A percentile compares a stretch with the other conserved stretches of the same genome.
phyloP scores from a whole-genome alignment of 768 basidiomycete genomes.

The Rhodocollybia butyracea region DNA sequence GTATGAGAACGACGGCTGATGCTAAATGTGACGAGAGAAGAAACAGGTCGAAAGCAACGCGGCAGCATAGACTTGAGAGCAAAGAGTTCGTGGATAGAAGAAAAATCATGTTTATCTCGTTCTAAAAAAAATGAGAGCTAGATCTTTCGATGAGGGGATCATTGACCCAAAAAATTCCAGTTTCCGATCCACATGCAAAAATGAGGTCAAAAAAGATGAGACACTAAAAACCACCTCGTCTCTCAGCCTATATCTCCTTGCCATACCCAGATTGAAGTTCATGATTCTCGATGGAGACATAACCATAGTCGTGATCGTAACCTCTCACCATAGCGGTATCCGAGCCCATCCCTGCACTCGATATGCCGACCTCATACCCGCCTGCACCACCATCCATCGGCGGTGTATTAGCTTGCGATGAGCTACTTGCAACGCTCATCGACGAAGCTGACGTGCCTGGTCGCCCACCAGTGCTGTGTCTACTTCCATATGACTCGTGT shows the following conservation, averaged over 20 bases:
- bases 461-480: slow-evolving; percentile 41
- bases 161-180: neutral
- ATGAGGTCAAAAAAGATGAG: neutral
- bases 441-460: slow-evolving; percentile 79
- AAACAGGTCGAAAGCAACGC: too few relatives aligned
- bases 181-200: neutral
- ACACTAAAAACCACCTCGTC: neutral
- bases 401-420: slow-evolving; percentile 79
- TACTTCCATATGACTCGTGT: slow-evolving; percentile 19
- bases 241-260: slow-evolving; percentile 2
- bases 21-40: too few relatives aligned
- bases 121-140: too few relatives aligned
- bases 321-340: slow-evolving; percentile 6
- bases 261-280: slow-evolving; percentile 23
- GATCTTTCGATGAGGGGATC: neutral
- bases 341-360: neutral
- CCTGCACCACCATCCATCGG: slow-evolving; percentile 66
- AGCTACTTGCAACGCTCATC: slow-evolving; percentile 72
- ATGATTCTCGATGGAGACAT: slow-evolving; percentile 79
- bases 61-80: too few relatives aligned
- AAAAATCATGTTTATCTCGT: too few relatives aligned
- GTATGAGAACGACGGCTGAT: too few relatives aligned
- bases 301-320: slow-evolving; percentile 69
- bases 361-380: slow-evolving; percentile 32
- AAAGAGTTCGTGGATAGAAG: too few relatives aligned